These are phyloP conservation scores for Myxozyma mucilagina DNA, from an alignment of 805 yeast genomes.

Conservation along the genomic window DNA sequence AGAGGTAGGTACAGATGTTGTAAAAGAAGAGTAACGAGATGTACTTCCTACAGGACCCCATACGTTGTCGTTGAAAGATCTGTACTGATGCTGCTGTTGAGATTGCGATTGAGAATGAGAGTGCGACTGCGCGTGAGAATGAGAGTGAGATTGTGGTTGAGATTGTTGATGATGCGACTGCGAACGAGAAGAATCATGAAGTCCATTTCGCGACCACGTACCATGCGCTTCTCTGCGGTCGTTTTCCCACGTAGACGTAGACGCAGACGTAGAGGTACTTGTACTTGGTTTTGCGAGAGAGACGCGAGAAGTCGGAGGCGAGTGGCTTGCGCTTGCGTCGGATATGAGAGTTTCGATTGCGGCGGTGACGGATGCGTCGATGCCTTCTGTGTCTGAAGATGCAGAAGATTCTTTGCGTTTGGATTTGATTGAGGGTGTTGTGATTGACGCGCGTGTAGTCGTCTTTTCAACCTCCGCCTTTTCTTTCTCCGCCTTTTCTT, in stretches of 20 bases:
- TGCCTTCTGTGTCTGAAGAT: conserved; percentile 19
- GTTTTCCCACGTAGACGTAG: conserved; percentile 17
- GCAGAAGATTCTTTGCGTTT: conserved; percentile 23
- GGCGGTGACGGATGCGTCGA: conserved; percentile 28
- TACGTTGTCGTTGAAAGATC: conserved; percentile 23
- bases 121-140: no score
- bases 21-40: conserved; percentile 23
- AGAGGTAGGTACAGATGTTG: conserved; percentile 19
- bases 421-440: neutral
- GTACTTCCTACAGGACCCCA: conserved; percentile 32
- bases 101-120: no score
- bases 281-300: conserved; percentile 8
- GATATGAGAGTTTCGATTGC: conserved; percentile 28
- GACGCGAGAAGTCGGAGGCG: conserved; percentile 24
- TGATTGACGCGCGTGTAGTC: neutral
- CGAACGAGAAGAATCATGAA: no score
- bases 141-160: no score
- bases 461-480: no score
- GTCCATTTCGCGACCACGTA: conserved; percentile 15
- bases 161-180: no score
- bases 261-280: neutral
- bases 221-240: neutral
- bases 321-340: conserved; percentile 23
- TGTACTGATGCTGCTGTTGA: conserved; percentile 7
- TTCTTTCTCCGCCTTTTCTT: no score